These are phyloP conservation scores for Cladosporium velox DNA, from an alignment of 2,329 filamentous ascomycete species.

Conservation along the genomic window DNA sequence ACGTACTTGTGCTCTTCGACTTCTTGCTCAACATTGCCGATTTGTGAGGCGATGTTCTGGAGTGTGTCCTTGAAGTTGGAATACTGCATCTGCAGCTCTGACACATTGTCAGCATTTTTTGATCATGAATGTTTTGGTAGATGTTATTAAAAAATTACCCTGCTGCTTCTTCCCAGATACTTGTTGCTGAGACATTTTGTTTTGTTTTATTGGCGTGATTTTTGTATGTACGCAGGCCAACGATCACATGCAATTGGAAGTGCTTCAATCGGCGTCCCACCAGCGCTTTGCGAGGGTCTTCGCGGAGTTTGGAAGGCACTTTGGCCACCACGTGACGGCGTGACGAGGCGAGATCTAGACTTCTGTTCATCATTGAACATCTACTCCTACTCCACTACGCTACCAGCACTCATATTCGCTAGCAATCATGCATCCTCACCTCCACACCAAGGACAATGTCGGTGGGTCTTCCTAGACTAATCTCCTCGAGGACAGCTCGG, in stretches of 20 bases:
- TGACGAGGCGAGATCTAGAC: conserved; percentile 6
- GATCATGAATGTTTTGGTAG: background rate
- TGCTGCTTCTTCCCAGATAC: conserved; percentile 71
- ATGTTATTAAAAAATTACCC: conserved; percentile 49
- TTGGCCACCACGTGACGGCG: conserved; percentile 11
- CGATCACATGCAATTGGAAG: conserved; percentile 9
- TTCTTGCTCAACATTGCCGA: conserved; percentile 96
- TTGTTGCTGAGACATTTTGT: conserved; percentile 51
- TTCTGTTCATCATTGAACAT: conserved; percentile 9
- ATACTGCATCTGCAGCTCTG: conserved; percentile 80
- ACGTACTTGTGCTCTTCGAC: conserved; percentile 94
- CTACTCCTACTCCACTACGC: conserved; percentile 1
- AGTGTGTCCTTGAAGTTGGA: conserved; percentile 74
- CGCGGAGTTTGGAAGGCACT: background rate
- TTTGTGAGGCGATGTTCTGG: conserved; percentile 92
- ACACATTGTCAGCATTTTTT: background rate
- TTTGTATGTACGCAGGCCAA: background rate
- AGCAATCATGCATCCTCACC: conserved; percentile 84
- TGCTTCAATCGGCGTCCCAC: conserved; percentile 15
- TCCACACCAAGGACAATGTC: conserved; percentile 88
- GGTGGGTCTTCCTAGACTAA: conserved; percentile 57
- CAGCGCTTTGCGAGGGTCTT: conserved; percentile 5
- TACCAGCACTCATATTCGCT: background rate
- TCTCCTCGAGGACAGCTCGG: background rate
- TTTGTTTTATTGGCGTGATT: background rate